Evolutionary conservation across 495 filamentous ascomycete species (phyloP).

Genomic region (Lepraria neglecta): DNA sequence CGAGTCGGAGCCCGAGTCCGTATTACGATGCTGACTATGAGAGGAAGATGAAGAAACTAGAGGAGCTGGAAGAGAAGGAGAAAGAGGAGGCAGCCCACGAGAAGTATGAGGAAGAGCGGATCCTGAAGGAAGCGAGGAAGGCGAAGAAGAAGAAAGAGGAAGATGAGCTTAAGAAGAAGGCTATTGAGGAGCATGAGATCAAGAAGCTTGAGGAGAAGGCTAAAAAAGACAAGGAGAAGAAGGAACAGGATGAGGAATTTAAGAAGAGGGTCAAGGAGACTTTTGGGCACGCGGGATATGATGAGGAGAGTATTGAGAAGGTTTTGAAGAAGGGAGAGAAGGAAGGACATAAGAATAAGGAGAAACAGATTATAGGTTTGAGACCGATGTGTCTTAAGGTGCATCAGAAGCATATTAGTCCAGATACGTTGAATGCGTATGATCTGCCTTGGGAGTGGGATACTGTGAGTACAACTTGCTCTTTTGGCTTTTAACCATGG

Average conservation of each 20-base stretch:
- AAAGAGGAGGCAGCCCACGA: slow-evolving; percentile 14
- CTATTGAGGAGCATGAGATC: slow-evolving; percentile 22
- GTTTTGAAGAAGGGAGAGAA: slow-evolving; percentile 21
- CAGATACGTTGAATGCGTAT: slow-evolving; percentile 43
- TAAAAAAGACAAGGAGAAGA: slow-evolving; percentile 28
- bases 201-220: slow-evolving; percentile 22
- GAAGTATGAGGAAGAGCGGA: slow-evolving; percentile 22
- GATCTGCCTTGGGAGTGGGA: slow-evolving; percentile 46
- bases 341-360: slow-evolving; percentile 8
- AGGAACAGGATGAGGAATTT: slow-evolving; percentile 23
- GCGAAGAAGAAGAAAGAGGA: slow-evolving; percentile 25
- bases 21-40: slow-evolving; percentile 21
- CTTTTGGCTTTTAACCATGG: not conserved
- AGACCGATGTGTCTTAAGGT: slow-evolving; percentile 49
- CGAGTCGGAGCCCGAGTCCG: slow-evolving; percentile 21
- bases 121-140: slow-evolving; percentile 24
- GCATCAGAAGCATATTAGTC: slow-evolving; percentile 46
- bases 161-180: slow-evolving; percentile 21
- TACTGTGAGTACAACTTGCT: slow-evolving; percentile 17
- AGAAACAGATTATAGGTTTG: slow-evolving; percentile 18
- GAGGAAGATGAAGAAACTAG: slow-evolving; percentile 22
- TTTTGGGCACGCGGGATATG: slow-evolving; percentile 23
- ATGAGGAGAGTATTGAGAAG: slow-evolving; percentile 24
- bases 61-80: slow-evolving; percentile 26
- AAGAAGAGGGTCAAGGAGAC: slow-evolving; percentile 18